Conservation (phyloP, 2,329 filamentous ascomycete species). For the Neonectria coccinea region DNA sequence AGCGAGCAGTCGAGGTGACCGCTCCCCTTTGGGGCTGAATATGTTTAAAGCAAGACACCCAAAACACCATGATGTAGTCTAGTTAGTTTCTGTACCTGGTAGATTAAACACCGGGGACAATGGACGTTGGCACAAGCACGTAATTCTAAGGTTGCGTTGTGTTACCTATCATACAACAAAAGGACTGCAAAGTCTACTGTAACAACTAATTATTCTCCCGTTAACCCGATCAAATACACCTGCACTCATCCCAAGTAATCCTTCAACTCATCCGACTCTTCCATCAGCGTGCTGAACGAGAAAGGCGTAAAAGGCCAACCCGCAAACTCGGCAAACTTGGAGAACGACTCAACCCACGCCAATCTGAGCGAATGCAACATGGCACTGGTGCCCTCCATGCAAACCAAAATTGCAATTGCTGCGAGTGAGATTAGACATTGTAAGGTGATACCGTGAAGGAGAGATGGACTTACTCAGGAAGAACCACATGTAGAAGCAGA, state of each 20-base stretch:
- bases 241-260: slow-evolving; percentile 63
- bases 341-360: slow-evolving; percentile 98
- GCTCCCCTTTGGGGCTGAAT: slow-evolving; percentile 74
- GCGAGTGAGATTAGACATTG: slow-evolving; percentile 40
- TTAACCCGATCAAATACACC: slow-evolving; percentile 18
- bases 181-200: slow-evolving; percentile 47
- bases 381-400: slow-evolving; percentile 96
- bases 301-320: slow-evolving; percentile 90
- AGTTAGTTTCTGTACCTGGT: not conserved
- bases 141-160: slow-evolving; percentile 42
- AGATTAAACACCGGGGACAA: slow-evolving; percentile 4
- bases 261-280: slow-evolving; percentile 78
- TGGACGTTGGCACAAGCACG: slow-evolving; percentile 29
- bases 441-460: not conserved
- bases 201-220: slow-evolving; percentile 35
- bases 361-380: slow-evolving; percentile 94
- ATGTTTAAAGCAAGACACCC: not conserved
- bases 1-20: slow-evolving; percentile 88
- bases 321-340: slow-evolving; percentile 94
- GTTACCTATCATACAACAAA: slow-evolving; percentile 49
- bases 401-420: slow-evolving; percentile 76
- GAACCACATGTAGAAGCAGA: slow-evolving; percentile 92
- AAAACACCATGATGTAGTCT: slow-evolving; percentile 4
- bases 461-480: slow-evolving; percentile 67
- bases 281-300: slow-evolving; percentile 84